phyloP scores from a whole-genome alignment of 164 flowering plant species.

The Piper longum region DNA sequence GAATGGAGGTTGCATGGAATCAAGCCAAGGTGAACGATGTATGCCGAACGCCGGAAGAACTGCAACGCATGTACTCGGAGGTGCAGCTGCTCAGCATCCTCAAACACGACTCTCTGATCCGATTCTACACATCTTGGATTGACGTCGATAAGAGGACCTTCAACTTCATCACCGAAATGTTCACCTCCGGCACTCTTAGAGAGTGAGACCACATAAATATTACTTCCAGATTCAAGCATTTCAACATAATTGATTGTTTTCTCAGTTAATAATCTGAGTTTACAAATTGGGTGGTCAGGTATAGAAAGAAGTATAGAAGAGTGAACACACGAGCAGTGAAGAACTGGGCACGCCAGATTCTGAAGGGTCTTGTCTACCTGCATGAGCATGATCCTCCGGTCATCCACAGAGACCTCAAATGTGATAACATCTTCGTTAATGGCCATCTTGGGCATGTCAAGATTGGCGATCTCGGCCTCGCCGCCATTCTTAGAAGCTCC shows the following conservation, averaged over 20 bases:
- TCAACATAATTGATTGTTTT: too few species aligned
- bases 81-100: constrained; percentile 79
- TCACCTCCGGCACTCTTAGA: constrained; percentile 87
- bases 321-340: constrained; percentile 62
- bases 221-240: too few species aligned
- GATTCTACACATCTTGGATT: constrained; percentile 58
- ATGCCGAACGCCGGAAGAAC: constrained; percentile 51
- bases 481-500: constrained; percentile 59
- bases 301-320: constrained; percentile 39
- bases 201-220: constrained; percentile 42
- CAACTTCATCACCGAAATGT: constrained; percentile 94
- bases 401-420: constrained; percentile 91
- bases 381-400: constrained; percentile 83
- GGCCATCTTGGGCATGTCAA: constrained; percentile 91
- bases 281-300: constrained; percentile 25
- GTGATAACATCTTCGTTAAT: constrained; percentile 89
- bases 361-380: constrained; percentile 60
- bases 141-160: constrained; percentile 43
- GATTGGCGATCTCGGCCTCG: constrained; percentile 87
- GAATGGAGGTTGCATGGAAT: constrained; percentile 93
- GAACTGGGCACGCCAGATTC: constrained; percentile 85
- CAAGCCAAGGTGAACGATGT: constrained; percentile 50
- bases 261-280: background rate
- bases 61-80: constrained; percentile 72
- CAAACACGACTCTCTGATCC: constrained; percentile 59